Evolutionary conservation across 1,284 basidiomycete genomes (phyloP).

Genomic region (Apiotrichum domesticum): DNA sequence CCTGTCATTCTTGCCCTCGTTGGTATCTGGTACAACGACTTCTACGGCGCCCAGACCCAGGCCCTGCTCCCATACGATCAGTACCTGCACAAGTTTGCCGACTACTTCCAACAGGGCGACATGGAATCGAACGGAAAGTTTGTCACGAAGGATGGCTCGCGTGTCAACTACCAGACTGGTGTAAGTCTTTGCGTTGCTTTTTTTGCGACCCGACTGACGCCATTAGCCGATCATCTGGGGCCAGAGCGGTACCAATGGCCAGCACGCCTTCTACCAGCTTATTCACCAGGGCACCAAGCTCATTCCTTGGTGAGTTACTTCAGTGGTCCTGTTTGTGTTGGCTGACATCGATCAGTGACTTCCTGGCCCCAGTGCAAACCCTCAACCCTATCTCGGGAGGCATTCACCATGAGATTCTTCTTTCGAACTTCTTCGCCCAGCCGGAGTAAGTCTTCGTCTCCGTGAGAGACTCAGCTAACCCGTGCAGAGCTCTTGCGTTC

Average conservation of each 20-base stretch:
- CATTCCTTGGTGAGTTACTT: constrained; percentile 57
- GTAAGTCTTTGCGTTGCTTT: constrained; percentile 50
- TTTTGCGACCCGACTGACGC: constrained; percentile 2
- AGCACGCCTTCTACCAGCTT: constrained; percentile 99
- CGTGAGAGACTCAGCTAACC: background rate
- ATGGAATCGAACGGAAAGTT: constrained; percentile 99
- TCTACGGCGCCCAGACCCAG: constrained; percentile 91
- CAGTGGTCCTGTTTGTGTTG: background rate
- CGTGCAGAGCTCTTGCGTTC: constrained; percentile 73
- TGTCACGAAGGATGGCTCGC: constrained; percentile 85
- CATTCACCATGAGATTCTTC: constrained; percentile 92
- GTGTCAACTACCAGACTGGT: constrained; percentile 93
- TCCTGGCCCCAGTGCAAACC: constrained; percentile 87
- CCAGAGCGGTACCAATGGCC: constrained; percentile 94
- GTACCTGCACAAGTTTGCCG: constrained; percentile 97
- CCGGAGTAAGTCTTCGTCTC: constrained; percentile 55
- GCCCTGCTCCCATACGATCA: constrained; percentile 96
- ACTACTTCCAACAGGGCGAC: constrained; percentile 99
- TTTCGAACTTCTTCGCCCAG: constrained; percentile 98
- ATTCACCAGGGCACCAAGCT: constrained; percentile 92
- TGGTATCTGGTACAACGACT: constrained; percentile 98
- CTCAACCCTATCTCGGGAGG: constrained; percentile 84
- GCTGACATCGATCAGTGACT: constrained; percentile 57
- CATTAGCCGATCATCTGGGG: constrained; percentile 96
- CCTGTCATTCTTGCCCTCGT: constrained; percentile 87